phyloP scores from a whole-genome alignment of 1,139 yeast species.

The Hemisphaericaspora lyxosophila region DNA sequence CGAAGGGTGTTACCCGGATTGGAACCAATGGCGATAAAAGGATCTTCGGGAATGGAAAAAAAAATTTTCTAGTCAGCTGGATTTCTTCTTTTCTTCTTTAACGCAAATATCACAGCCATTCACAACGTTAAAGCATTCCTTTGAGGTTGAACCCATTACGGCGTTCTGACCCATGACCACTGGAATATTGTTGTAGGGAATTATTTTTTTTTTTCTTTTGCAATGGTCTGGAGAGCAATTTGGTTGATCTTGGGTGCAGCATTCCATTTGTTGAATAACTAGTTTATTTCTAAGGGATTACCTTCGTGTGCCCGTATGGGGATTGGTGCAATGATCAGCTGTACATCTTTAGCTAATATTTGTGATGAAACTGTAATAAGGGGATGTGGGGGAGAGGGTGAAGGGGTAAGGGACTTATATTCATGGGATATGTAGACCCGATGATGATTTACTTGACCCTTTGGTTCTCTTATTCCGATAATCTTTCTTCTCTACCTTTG shows the following conservation, averaged over 20 bases:
- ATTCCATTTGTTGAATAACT: constrained; percentile 53
- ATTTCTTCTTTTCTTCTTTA: constrained; percentile 24
- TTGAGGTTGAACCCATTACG: constrained; percentile 74
- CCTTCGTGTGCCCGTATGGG: constrained; percentile 88
- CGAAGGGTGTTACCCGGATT: not conserved
- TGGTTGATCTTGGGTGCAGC: constrained; percentile 83
- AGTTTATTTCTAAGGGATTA: constrained; percentile 61
- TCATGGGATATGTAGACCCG: no score
- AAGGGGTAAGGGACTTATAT: no score
- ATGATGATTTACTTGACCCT: no score
- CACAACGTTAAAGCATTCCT: constrained; percentile 66
- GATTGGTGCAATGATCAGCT: constrained; percentile 75
- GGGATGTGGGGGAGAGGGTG: no score
- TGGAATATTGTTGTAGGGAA: constrained; percentile 54
- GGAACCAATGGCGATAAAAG: no score
- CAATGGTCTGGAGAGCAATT: constrained; percentile 65
- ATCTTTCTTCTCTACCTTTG: no score
- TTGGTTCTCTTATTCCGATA: no score
- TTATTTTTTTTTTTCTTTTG: constrained; percentile 25
- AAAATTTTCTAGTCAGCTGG: constrained; percentile 18
- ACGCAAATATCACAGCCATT: constrained; percentile 72
- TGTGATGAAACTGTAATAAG: no score
- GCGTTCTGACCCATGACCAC: constrained; percentile 79
- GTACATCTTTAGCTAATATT: constrained; percentile 48
- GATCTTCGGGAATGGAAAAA: not conserved